A percentile compares a stretch with the other conserved stretches of the same genome.
Evolutionary conservation across 140 eudicot genomes (phyloP).

Genomic region (Anethum foeniculum): DNA sequence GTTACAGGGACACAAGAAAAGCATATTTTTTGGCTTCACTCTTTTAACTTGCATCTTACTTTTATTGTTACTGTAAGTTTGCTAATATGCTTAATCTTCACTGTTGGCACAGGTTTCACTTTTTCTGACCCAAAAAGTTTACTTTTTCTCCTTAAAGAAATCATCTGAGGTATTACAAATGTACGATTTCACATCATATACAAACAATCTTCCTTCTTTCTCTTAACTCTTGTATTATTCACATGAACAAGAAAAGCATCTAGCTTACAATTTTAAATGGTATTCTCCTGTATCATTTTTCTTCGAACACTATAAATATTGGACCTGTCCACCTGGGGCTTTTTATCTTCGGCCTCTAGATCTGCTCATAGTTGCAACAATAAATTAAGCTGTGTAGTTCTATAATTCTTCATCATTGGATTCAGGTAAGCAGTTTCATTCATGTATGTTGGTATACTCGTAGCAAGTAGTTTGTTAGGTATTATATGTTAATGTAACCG

Average conservation of each 20-base stretch:
- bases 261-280: not conserved
- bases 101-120: not conserved
- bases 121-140: not conserved
- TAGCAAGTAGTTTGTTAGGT: not conserved
- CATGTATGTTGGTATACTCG: not conserved
- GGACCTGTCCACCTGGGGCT: not conserved
- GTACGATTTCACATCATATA: not conserved
- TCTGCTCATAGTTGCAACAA: not conserved
- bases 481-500: not conserved
- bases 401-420: not conserved
- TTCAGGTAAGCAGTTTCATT: slow-evolving; percentile 3
- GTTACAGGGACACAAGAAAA: not conserved
- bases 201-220: not conserved
- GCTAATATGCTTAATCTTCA: not conserved
- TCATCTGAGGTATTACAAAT: not conserved
- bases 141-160: not conserved
- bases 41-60: not conserved
- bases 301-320: not conserved
- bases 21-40: not conserved
- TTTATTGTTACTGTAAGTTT: not conserved
- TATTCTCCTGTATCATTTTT: not conserved
- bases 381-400: not conserved
- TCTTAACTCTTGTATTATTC: not conserved
- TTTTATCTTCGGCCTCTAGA: not conserved
- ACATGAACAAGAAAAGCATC: slow-evolving; percentile 3